phyloP scores from a whole-genome alignment of 169 alveolate genomes.

The Plasmodium gonderi region DNA sequence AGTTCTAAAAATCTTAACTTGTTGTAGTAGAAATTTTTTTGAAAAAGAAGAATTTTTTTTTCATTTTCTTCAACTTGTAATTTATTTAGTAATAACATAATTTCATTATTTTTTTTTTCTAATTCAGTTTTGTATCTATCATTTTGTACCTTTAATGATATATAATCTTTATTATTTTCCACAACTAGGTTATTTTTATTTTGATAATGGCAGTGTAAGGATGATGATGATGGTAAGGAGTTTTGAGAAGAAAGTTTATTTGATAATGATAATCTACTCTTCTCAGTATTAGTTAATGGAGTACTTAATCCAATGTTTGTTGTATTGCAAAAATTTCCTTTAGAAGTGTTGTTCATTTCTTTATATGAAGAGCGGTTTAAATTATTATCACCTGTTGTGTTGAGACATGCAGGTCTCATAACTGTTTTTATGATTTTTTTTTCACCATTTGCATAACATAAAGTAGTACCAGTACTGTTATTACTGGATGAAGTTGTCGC shows the following conservation, averaged over 20 bases:
- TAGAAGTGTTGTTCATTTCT: not conserved
- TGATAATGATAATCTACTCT: slow-evolving; percentile 3
- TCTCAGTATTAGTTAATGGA: not conserved
- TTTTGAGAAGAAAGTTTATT: slow-evolving; percentile 21
- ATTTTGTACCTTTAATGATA: slow-evolving; percentile 38
- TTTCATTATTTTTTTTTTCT: slow-evolving; percentile 76
- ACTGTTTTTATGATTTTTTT: not conserved
- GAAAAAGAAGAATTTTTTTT: slow-evolving; percentile 89
- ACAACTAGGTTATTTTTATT: not conserved
- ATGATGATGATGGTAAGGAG: not conserved
- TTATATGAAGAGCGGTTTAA: not conserved
- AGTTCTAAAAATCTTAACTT: slow-evolving; percentile 93
- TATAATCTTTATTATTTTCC: slow-evolving; percentile 20
- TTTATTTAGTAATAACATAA: slow-evolving; percentile 78
- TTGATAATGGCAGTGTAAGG: slow-evolving; percentile 33
- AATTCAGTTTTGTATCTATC: slow-evolving; percentile 48
- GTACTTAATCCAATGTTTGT: not conserved
- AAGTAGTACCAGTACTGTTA: not conserved
- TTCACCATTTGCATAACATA: not conserved
- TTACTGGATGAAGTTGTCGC: slow-evolving; percentile 5
- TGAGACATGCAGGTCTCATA: not conserved
- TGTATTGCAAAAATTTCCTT: not conserved
- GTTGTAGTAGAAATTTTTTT: slow-evolving; percentile 93
- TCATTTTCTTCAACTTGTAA: slow-evolving; percentile 84
- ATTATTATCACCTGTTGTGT: not conserved